Percentiles rank a stretch among this genome's conserved stretches.
Conservation (phyloP, 495 filamentous ascomycete species). For the Melanomma pulvis-pyrius region DNA sequence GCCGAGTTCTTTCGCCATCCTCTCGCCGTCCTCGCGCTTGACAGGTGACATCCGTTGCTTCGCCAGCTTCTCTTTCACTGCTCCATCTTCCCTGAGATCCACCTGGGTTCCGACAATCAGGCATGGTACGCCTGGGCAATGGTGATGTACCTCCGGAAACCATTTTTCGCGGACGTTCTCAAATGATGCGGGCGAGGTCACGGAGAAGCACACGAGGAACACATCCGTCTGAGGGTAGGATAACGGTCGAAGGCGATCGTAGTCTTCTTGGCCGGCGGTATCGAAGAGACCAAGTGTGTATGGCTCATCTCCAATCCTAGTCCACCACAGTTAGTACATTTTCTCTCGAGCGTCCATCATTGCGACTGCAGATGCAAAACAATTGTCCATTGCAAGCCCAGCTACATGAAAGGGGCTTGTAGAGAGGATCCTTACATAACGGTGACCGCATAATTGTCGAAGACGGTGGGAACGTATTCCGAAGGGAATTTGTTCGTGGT, state of each 20-base stretch:
- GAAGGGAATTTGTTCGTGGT: slow-evolving; percentile 99
- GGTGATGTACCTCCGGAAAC: slow-evolving; percentile 98
- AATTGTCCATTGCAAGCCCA: not conserved
- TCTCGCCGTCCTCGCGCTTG: slow-evolving; percentile 86
- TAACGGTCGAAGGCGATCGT: slow-evolving; percentile 92
- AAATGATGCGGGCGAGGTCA: slow-evolving; percentile 97
- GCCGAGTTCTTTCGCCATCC: slow-evolving; percentile 93
- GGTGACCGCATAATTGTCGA: slow-evolving; percentile 99
- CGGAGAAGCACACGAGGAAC: slow-evolving; percentile 97
- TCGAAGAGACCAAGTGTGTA: slow-evolving; percentile 97
- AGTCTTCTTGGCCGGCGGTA: slow-evolving; percentile 99
- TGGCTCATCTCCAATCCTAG: slow-evolving; percentile 97
- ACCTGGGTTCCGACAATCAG: slow-evolving; percentile 97
- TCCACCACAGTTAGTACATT: slow-evolving; percentile 10
- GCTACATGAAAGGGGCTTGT: not conserved
- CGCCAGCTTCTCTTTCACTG: slow-evolving; percentile 83
- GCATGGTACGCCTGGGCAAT: slow-evolving; percentile 97
- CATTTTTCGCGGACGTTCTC: slow-evolving; percentile 99
- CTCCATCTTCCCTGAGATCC: slow-evolving; percentile 89
- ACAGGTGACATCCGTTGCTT: slow-evolving; percentile 96
- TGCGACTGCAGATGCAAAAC: not conserved
- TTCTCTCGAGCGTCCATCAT: not conserved
- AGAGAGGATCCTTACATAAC: slow-evolving; percentile 77
- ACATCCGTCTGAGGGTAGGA: slow-evolving; percentile 99
- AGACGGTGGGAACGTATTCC: slow-evolving; percentile 98